These are phyloP conservation scores for Lupinus albus DNA, from an alignment of 306 rosid genomes.

Conservation along the genomic window DNA sequence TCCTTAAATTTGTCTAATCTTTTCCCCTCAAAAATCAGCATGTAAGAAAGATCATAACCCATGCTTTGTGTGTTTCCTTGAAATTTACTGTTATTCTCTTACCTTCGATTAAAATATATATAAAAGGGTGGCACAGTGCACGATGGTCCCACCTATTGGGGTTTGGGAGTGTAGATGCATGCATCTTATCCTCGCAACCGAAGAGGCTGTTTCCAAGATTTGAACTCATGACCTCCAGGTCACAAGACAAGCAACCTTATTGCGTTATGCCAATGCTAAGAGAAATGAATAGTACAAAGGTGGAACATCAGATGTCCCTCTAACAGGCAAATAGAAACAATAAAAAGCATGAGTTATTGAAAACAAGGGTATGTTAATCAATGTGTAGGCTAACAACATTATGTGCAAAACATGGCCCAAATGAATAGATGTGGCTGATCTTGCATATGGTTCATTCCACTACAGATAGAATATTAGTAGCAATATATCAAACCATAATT, in stretches of 20 bases:
- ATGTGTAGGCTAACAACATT: background rate
- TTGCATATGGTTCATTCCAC: conserved; percentile 12
- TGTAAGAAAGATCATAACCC: background rate
- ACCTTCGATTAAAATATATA: background rate
- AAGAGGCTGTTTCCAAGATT: too few relatives aligned
- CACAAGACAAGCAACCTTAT: too few relatives aligned
- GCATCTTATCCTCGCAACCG: too few relatives aligned
- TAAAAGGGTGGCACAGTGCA: too few relatives aligned
- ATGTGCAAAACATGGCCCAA: conserved; percentile 19
- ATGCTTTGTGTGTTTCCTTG: conserved; percentile 9
- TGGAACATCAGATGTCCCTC: background rate
- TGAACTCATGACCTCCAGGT: too few relatives aligned
- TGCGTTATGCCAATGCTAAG: too few relatives aligned
- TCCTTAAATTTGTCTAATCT: background rate
- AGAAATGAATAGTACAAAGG: conserved; percentile 1
- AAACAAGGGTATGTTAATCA: too few relatives aligned
- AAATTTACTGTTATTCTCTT: background rate
- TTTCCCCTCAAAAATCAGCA: background rate
- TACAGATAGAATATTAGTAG: background rate
- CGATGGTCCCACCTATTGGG: too few relatives aligned
- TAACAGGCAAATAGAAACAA: conserved; percentile 4
- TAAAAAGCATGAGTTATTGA: background rate
- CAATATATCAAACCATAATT: background rate
- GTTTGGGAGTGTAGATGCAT: too few relatives aligned
- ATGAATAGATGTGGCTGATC: conserved; percentile 3